A percentile compares a stretch with the other conserved stretches of the same genome.
Conservation (phyloP, 768 basidiomycete genomes). For the Serendipita sp. region DNA sequence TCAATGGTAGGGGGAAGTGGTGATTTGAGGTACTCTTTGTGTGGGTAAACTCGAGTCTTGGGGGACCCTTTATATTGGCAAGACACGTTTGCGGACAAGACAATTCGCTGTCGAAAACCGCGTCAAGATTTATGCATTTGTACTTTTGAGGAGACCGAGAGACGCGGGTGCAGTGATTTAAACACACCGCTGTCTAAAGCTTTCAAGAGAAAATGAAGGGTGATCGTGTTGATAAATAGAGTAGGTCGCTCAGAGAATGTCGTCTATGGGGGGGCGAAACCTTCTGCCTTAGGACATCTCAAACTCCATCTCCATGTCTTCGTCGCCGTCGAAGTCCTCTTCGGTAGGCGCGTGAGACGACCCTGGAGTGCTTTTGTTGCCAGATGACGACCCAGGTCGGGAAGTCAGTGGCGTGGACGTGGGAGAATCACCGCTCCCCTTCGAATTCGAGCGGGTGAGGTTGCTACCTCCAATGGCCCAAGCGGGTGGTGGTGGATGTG, state of each 20-base stretch:
- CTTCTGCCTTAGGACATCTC: not conserved
- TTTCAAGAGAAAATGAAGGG: not conserved
- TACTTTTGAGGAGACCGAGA: not conserved
- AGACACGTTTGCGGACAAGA: not conserved
- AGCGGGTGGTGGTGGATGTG: conserved; percentile 20
- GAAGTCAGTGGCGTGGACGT: conserved; percentile 3
- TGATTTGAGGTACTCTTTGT: not conserved
- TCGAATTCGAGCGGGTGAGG: not conserved
- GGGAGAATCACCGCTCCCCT: conserved; percentile 1
- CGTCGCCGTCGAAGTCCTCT: conserved; percentile 4
- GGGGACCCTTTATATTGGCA: too few species aligned
- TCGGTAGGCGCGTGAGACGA: conserved; percentile 1
- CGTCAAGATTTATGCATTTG: not conserved
- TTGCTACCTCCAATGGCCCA: not conserved
- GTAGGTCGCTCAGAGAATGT: not conserved
- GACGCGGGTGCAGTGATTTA: not conserved
- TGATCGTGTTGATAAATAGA: not conserved
- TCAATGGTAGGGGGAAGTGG: not conserved
- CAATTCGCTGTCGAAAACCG: not conserved
- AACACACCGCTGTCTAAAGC: not conserved
- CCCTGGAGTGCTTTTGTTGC: conserved; percentile 5
- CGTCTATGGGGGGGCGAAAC: not conserved
- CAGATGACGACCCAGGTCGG: not conserved
- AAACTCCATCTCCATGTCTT: conserved; percentile 7
- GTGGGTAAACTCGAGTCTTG: not conserved